Evolutionary conservation across 2,329 filamentous ascomycete species (phyloP).

Genomic region (Pseudogymnoascus sp.): DNA sequence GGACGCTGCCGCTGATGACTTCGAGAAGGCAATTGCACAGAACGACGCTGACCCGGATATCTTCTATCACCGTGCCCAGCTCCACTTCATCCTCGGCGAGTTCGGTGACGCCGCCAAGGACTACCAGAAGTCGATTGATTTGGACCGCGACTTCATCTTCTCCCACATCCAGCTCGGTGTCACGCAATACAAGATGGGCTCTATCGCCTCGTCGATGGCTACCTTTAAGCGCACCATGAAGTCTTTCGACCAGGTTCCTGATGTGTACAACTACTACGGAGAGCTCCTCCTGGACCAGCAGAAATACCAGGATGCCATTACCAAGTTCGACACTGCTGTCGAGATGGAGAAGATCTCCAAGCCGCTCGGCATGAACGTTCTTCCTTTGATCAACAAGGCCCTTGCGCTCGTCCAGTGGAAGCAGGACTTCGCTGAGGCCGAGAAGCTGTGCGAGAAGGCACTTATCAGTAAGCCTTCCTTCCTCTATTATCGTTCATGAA

Average conservation of each 20-base stretch:
- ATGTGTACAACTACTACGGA: constrained; percentile 99
- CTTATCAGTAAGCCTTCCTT: constrained; percentile 70
- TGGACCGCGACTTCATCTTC: constrained; percentile 95
- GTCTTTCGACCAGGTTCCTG: constrained; percentile 93
- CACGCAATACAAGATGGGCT: constrained; percentile 99
- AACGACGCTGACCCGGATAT: constrained; percentile 90
- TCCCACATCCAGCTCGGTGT: constrained; percentile 98
- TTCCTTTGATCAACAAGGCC: constrained; percentile 97
- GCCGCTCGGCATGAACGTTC: constrained; percentile 92
- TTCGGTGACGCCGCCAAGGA: constrained; percentile 92
- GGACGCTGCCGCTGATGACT: constrained; percentile 79
- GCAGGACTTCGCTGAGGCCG: constrained; percentile 87
- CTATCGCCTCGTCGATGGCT: constrained; percentile 93
- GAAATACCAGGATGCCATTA: constrained; percentile 89
- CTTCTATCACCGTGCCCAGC: constrained; percentile 96
- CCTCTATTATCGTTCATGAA: not conserved
- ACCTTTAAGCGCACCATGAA: constrained; percentile 97
- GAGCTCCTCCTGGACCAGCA: constrained; percentile 94
- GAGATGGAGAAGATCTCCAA: constrained; percentile 96
- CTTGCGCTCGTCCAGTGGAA: constrained; percentile 97
- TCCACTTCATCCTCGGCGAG: constrained; percentile 95
- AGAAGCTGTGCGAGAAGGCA: constrained; percentile 94
- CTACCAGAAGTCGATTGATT: constrained; percentile 98
- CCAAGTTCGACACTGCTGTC: constrained; percentile 97
- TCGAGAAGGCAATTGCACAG: constrained; percentile 74